phyloP scores from a whole-genome alignment of 2,329 filamentous ascomycete genomes.

The Pezizomycotina sp. region DNA sequence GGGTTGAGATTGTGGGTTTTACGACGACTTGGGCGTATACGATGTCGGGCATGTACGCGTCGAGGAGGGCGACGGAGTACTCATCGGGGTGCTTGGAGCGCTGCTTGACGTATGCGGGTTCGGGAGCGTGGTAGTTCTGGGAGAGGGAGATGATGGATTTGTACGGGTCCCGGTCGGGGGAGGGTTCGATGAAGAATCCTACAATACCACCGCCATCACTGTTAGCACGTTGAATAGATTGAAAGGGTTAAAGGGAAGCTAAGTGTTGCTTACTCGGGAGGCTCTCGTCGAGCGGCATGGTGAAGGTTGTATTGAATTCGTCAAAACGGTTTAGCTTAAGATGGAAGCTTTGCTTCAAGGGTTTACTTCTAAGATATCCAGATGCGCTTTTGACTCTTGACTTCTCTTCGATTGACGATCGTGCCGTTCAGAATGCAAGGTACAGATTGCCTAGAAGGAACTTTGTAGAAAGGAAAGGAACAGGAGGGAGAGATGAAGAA shows the following conservation, averaged over 20 bases:
- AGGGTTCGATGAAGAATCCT: slow-evolving; percentile 23
- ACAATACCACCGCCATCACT: not conserved
- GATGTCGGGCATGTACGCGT: slow-evolving; percentile 63
- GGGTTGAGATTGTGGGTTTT: slow-evolving; percentile 70
- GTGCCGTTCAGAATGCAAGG: no score
- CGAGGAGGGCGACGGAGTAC: slow-evolving; percentile 73
- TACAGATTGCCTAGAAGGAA: no score
- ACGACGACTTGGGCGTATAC: slow-evolving; percentile 77
- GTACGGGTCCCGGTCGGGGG: slow-evolving; percentile 30
- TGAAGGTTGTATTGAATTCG: no score
- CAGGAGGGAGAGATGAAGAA: no score
- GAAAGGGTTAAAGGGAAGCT: not conserved
- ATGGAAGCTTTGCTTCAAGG: no score
- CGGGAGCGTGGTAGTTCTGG: slow-evolving; percentile 64
- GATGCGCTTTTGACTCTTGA: no score
- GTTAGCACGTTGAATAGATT: not conserved
- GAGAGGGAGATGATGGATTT: slow-evolving; percentile 38
- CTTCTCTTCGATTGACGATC: no score
- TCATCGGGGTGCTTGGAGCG: slow-evolving; percentile 66
- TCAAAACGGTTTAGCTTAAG: no score
- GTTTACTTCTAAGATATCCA: no score
- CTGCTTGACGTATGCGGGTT: slow-evolving; percentile 57
- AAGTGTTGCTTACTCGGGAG: slow-evolving; percentile 45
- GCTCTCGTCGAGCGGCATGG: slow-evolving; percentile 74
- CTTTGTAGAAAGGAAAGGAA: no score